Conservation (phyloP, 2,329 filamentous ascomycete genomes). For the Sarocladiaceae sp. region DNA sequence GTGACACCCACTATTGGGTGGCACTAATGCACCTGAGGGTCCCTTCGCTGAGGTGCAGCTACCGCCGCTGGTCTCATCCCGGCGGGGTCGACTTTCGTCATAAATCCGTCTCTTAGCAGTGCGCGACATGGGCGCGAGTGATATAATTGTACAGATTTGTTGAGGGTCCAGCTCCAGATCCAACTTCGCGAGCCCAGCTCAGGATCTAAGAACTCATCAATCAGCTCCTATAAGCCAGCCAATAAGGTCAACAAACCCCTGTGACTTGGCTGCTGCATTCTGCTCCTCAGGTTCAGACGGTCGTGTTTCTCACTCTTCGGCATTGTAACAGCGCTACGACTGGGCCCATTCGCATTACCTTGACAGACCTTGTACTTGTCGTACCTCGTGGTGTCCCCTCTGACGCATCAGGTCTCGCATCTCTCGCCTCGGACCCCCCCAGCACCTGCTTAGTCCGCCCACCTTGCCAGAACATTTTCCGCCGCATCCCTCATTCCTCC, state of each 20-base stretch:
- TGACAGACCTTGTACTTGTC: too few species aligned
- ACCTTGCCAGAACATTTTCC: conserved; percentile 8
- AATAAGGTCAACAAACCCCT: conserved; percentile 6
- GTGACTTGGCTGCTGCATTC: conserved; percentile 12
- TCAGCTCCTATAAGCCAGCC: too few species aligned
- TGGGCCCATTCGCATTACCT: conserved; percentile 4
- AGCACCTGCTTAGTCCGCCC: conserved; percentile 6
- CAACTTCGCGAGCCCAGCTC: not conserved
- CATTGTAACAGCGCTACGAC: not conserved
- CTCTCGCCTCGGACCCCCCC: conserved; percentile 5
- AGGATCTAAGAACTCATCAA: too few species aligned
- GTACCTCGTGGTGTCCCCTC: conserved; percentile 6
- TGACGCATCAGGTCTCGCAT: conserved; percentile 9
- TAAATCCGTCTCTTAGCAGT: conserved; percentile 1
- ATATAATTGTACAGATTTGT: not conserved
- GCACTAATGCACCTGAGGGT: conserved; percentile 1
- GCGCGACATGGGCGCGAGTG: too few species aligned
- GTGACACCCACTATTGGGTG: too few species aligned
- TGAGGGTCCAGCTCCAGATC: not conserved
- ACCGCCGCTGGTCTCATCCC: not conserved
- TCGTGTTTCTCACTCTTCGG: not conserved
- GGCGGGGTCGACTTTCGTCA: conserved; percentile 9
- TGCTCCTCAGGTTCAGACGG: not conserved
- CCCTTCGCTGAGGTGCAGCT: conserved; percentile 4
- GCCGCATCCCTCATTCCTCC: conserved; percentile 6